Base-by-base conservation (phyloP, 2,329 filamentous ascomycete species). In the Fusarium nanum region DNA sequence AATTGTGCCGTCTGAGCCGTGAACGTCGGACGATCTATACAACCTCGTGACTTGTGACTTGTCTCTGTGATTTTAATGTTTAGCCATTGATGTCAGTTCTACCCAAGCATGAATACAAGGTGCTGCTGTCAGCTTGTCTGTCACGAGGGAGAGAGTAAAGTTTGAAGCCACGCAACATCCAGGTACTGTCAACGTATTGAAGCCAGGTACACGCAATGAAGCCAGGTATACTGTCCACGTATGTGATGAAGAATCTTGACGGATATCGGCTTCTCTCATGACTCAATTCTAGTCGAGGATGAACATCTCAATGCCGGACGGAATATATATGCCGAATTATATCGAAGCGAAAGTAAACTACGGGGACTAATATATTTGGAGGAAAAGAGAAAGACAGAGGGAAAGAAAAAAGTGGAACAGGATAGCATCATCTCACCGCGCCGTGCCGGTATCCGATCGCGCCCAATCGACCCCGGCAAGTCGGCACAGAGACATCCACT, bases 341-440 rank as follows among this genome's bases (percentile, higher is more conserved):
- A 23, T 23, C 18, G 34, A 37, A 37, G 34, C 34, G 18, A n/a
- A 37, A 16, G 32, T 18, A 34, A 34, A 34, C 32, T 34, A 34
- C 32, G 16, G 32, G 5, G 10, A 37, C 32, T n/a, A 37, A n/a
- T 18, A 48, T 23, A 22, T 13, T 13, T 40, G 27, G 22, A 40
- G 28, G 40, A 16, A 54, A 22, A 27, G 44, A 22, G 28, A 30
- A 30, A 30, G 28, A 30, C 6, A 30, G 28, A 30, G 28, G 28
- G 3, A 14, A 30, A 23, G 16, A 32, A 49, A 57, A 65, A 64
- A 72, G 72, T 72, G 72, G 71, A 52, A 49, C 63, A 56, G 30
- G 56, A 74, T 72, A 73, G 71, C 67, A 73, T 74, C 73, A 75
- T 73, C 73, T 75, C 71, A 75, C 73, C 73, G 73, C 73, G 73